These are phyloP conservation scores for Casuarina cunninghamiana DNA, from an alignment of 306 rosid genomes.

Conservation along the genomic window DNA sequence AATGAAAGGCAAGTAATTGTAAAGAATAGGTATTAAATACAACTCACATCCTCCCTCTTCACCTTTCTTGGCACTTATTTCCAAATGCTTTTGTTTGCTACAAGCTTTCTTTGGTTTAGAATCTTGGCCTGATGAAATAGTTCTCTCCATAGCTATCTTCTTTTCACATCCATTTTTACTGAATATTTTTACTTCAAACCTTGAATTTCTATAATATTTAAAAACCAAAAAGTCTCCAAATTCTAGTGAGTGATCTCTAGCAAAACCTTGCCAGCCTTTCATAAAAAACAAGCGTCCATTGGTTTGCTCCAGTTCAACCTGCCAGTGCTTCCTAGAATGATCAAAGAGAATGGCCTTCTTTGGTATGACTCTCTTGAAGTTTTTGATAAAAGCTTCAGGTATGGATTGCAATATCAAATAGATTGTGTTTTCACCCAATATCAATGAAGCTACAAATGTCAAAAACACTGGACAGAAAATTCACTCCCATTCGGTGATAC, in stretches of 20 bases:
- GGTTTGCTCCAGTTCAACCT: conserved; percentile 17
- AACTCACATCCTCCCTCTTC: too few relatives aligned
- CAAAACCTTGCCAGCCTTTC: conserved; percentile 27
- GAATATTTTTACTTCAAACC: neutral
- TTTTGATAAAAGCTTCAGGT: conserved; percentile 27
- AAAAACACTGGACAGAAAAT: neutral
- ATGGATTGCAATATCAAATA: conserved; percentile 14
- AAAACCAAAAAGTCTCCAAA: conserved; percentile 29
- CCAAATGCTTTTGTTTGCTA: too few relatives aligned
- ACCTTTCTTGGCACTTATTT: too few relatives aligned
- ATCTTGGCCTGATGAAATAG: too few relatives aligned
- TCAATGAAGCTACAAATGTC: neutral
- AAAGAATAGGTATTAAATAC: too few relatives aligned
- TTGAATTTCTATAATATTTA: neutral
- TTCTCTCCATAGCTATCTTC: too few relatives aligned
- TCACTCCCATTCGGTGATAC: too few relatives aligned
- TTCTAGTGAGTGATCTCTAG: conserved; percentile 11
- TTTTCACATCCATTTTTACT: conserved; percentile 1
- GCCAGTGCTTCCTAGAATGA: conserved; percentile 22
- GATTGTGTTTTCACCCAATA: neutral
- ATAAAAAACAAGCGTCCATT: conserved; percentile 11
- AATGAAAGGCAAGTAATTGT: too few relatives aligned
- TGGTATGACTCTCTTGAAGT: conserved; percentile 18
- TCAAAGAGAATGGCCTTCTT: conserved; percentile 17
- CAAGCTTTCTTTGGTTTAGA: neutral